Evolutionary conservation across 23 red algal genomes (phyloP).

Genomic region (Chondrus crispus): DNA sequence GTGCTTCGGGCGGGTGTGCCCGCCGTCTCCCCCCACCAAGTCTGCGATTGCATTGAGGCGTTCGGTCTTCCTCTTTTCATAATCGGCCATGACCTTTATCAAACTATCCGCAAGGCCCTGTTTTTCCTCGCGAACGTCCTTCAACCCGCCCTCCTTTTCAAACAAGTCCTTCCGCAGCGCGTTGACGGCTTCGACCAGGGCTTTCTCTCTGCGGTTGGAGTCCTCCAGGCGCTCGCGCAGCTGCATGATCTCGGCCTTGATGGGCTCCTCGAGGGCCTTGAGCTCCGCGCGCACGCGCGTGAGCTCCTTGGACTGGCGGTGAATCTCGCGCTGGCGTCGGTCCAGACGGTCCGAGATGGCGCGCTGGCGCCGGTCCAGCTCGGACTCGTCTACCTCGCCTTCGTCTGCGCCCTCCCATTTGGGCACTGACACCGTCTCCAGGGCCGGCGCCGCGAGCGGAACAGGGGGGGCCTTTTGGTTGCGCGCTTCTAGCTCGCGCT

Average conservation of each 20-base stretch:
- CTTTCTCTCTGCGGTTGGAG: conserved; percentile 42
- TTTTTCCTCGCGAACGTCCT: conserved; percentile 25
- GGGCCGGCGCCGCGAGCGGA: not conserved
- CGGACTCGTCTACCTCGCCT: conserved; percentile 52
- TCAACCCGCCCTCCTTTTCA: conserved; percentile 29
- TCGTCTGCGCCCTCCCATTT: conserved; percentile 20
- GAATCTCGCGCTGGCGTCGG: conserved; percentile 41
- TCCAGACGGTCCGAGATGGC: conserved; percentile 42
- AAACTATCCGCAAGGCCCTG: conserved; percentile 50
- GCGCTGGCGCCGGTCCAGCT: conserved; percentile 44
- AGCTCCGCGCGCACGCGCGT: conserved; percentile 56
- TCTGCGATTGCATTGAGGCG: conserved; percentile 71
- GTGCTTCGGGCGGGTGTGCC: not conserved
- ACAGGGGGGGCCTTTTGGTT: not conserved
- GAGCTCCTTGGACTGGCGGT: conserved; percentile 24
- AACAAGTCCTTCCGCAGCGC: conserved; percentile 40
- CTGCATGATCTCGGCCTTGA: conserved; percentile 73
- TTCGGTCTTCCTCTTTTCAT: conserved; percentile 75
- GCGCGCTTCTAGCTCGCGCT: conserved; percentile 5
- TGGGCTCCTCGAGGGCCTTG: conserved; percentile 66
- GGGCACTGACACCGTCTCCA: conserved; percentile 60
- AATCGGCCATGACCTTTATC: conserved; percentile 81
- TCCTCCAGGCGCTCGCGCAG: conserved; percentile 58
- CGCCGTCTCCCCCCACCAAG: conserved; percentile 40
- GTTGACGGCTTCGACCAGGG: conserved; percentile 54